Evolutionary conservation across 1,284 basidiomycete species (phyloP).

Genomic region (Trametes versicolor): DNA sequence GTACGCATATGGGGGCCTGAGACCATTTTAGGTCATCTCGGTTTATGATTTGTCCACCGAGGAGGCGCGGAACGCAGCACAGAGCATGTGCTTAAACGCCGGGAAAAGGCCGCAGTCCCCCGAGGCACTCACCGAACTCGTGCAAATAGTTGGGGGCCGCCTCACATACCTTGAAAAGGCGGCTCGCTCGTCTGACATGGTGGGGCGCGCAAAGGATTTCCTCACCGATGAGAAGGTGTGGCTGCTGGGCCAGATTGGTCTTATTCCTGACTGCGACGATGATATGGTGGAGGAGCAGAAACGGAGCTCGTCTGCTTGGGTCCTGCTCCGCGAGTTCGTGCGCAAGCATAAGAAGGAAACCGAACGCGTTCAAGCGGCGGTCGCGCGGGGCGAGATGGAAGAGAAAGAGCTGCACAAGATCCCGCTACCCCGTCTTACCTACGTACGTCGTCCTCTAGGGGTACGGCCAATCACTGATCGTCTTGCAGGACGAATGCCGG

Average conservation of each 20-base stretch:
- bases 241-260: constrained; percentile 78
- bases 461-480: constrained; percentile 19
- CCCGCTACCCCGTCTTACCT: constrained; percentile 69
- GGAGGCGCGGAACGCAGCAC: constrained; percentile 72
- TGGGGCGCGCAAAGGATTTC: constrained; percentile 69
- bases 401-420: constrained; percentile 52
- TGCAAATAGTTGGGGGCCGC: constrained; percentile 77
- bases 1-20: neutral
- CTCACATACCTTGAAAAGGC: constrained; percentile 78
- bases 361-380: constrained; percentile 50
- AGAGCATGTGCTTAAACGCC: constrained; percentile 58
- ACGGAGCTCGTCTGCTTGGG: constrained; percentile 84
- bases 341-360: constrained; percentile 63
- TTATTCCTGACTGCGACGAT: constrained; percentile 81
- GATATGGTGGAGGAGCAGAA: constrained; percentile 92
- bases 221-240: constrained; percentile 80
- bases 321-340: constrained; percentile 77
- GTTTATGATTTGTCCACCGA: constrained; percentile 73
- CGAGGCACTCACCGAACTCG: constrained; percentile 58
- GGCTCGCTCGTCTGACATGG: constrained; percentile 65
- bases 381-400: constrained; percentile 50
- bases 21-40: constrained; percentile 65
- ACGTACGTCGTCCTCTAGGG: constrained; percentile 50
- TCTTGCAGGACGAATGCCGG: constrained; percentile 63
- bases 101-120: constrained; percentile 27